Percentiles rank a stretch among this genome's conserved stretches.
Conservation (phyloP, 139 green algal species). For the Parachlorella kessleri region DNA sequence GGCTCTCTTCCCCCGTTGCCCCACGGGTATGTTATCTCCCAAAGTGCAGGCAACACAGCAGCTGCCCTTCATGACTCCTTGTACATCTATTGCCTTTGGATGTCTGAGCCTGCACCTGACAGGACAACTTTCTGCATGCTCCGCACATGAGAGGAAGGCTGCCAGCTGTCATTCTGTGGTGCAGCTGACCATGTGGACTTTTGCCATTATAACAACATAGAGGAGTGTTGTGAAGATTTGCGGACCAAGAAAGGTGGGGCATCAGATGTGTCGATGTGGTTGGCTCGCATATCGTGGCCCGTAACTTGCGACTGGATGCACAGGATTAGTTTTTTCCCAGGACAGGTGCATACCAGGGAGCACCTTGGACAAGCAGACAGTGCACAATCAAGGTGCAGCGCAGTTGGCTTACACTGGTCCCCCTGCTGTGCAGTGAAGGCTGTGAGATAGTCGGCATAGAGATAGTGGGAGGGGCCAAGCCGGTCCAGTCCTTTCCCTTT, state of each 20-base stretch:
- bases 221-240: slow-evolving; percentile 64
- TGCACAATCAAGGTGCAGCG: not conserved
- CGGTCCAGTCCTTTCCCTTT: slow-evolving; percentile 82
- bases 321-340: not conserved
- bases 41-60: not conserved
- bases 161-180: not conserved
- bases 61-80: not conserved
- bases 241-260: slow-evolving; percentile 46
- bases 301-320: not conserved
- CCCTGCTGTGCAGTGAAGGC: slow-evolving; percentile 23
- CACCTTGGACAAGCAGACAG: not conserved
- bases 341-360: not conserved
- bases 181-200: slow-evolving; percentile 58
- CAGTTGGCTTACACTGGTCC: not conserved
- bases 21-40: too few species aligned
- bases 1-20: too few species aligned
- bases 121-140: not conserved
- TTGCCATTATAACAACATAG: slow-evolving; percentile 74
- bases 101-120: not conserved
- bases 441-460: slow-evolving; percentile 88
- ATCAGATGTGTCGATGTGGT: too few species aligned
- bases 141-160: too few species aligned
- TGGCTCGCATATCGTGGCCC: not conserved
- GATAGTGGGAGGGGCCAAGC: slow-evolving; percentile 73
- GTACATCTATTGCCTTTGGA: not conserved